phyloP scores from a whole-genome alignment of 106 monocot genomes.

The Agapanthus africanus region DNA sequence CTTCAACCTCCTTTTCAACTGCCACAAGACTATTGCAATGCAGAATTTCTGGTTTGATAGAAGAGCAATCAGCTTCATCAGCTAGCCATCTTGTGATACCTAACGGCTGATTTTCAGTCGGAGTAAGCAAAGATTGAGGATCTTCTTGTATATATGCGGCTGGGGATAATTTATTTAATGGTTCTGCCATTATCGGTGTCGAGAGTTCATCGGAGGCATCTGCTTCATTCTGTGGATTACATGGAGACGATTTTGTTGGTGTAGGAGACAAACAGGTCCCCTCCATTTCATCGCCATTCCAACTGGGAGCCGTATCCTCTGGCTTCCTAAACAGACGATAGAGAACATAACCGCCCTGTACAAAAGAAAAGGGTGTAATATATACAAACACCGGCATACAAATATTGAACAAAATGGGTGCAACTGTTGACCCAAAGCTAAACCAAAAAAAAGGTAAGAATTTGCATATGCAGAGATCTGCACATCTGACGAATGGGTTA shows the following conservation, averaged over 20 bases:
- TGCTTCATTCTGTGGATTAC: slow-evolving; percentile 15
- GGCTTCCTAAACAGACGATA: slow-evolving; percentile 55
- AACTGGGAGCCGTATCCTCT: slow-evolving; percentile 31
- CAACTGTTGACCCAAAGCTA: too few species aligned
- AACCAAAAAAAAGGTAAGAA: too few species aligned
- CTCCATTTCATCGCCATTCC: slow-evolving; percentile 42
- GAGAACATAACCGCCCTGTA: slow-evolving; percentile 64
- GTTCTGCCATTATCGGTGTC: neutral
- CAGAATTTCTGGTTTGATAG: slow-evolving; percentile 13
- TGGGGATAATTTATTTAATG: slow-evolving; percentile 18
- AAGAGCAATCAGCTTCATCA: slow-evolving; percentile 17
- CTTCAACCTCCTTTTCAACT: slow-evolving; percentile 7
- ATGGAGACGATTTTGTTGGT: slow-evolving; percentile 38
- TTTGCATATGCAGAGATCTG: neutral
- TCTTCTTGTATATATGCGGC: slow-evolving; percentile 19
- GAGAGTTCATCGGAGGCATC: slow-evolving; percentile 19
- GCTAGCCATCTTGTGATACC: slow-evolving; percentile 15
- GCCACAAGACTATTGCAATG: slow-evolving; percentile 1
- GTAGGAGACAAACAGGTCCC: slow-evolving; percentile 31
- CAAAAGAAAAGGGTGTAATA: too few species aligned
- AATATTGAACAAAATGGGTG: too few species aligned
- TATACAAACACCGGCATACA: too few species aligned
- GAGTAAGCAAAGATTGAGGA: neutral
- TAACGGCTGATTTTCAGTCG: slow-evolving; percentile 8
- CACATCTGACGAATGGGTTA: neutral